Base-by-base conservation (phyloP, 345 rosid genomes). In the Raphanus raphanistrum region DNA sequence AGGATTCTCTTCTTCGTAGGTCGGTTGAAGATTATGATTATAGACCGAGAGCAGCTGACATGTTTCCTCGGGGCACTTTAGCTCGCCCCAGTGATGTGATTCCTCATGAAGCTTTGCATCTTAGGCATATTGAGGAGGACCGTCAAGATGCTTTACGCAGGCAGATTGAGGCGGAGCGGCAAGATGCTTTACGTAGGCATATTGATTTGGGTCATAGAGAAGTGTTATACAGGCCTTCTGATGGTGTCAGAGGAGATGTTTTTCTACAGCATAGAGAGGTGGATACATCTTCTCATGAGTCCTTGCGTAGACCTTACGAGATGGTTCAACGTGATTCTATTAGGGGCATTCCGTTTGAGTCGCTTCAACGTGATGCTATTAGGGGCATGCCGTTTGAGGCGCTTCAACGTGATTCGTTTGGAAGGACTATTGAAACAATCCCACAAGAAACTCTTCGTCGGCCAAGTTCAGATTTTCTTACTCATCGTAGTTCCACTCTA, bases 1-100 rank as follows among this genome's bases (percentile, higher is more conserved):
- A 69, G 52, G 84, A 84, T 65, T 66, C 83, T 70, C 75, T 79
- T 70, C 74, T 79, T 43, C 84, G 63, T 63, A 76, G 79, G 66
- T 77, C 79, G 1, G 59, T 76, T 32, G 88, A 85, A 75, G 78
- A 82, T 66, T 75, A 75, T 4, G 69, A 75, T 65, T 64, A 32
- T 33, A 64, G 69, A 59, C 69, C 5, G 38, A 55, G 73, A 43
- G 36, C 71, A 15, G 29, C 26, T 4, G 77, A 75, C 0, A 33
- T 72, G 50, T 80, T 64, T 64, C 59, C 67, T 11, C 73, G 29
- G 25, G 72, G 71, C 0, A 5, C 58, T 38, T 57, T 84, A 38
- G 65, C 9, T 57, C 79, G 82, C 50, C 68, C 68, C 33, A 36
- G 35, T 45, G 81, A 75, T 28, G 41, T 71, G 73, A 58, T 84